A percentile compares a stretch with the other conserved stretches of the same genome.
Conservation (phyloP, 2,329 filamentous ascomycete genomes). For the Sphaerulina populicola region DNA sequence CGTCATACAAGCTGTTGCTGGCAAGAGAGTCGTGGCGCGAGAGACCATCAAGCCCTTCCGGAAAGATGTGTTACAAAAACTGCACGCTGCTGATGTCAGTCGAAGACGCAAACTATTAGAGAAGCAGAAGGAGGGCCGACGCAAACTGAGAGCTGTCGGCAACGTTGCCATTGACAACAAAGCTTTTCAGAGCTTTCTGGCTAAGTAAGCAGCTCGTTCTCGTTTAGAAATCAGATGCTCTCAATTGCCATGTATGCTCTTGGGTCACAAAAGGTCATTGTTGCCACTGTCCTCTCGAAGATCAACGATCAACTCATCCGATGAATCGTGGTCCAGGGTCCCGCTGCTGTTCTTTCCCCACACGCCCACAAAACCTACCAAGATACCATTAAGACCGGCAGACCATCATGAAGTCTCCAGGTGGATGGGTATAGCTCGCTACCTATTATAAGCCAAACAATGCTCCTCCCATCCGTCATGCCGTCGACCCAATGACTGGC, state of each 20-base stretch:
- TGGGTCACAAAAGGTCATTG: not conserved
- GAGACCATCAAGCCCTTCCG: conserved; percentile 95
- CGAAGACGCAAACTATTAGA: conserved; percentile 79
- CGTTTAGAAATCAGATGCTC: too few species aligned
- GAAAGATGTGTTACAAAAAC: conserved; percentile 86
- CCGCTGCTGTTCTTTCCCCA: too few species aligned
- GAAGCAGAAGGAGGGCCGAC: conserved; percentile 92
- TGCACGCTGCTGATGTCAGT: conserved; percentile 83
- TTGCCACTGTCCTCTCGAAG: not conserved
- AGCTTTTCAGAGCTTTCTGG: conserved; percentile 87
- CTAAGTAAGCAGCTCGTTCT: conserved; percentile 49
- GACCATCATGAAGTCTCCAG: too few species aligned
- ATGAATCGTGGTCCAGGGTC: too few species aligned
- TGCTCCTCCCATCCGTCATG: too few species aligned
- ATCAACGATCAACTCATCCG: too few species aligned
- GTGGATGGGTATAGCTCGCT: too few species aligned
- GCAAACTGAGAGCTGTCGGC: conserved; percentile 70
- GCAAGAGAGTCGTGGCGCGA: conserved; percentile 72
- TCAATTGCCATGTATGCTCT: not conserved
- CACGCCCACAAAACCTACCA: too few species aligned
- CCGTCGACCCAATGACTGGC: too few species aligned
- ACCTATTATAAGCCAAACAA: too few species aligned
- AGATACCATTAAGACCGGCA: too few species aligned
- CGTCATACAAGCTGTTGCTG: conserved; percentile 83
- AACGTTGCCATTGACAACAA: conserved; percentile 96